phyloP scores from a whole-genome alignment of 257 asterid genomes.

The Solanum neorickii region DNA sequence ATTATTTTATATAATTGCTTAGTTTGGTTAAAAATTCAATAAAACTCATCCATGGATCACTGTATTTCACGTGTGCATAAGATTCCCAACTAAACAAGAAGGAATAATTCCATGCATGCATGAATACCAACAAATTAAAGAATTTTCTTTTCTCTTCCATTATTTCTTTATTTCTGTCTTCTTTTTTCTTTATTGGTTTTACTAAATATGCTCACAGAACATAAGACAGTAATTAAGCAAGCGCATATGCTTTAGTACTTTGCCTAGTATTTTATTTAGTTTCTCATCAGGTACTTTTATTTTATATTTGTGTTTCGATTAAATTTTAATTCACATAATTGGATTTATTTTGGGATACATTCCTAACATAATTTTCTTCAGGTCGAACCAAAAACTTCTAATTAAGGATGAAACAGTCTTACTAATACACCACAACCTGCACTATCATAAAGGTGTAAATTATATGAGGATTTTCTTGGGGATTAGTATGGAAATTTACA shows the following conservation, averaged over 20 bases:
- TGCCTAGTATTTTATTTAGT: background rate
- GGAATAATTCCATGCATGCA: background rate
- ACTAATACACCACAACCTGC: too few relatives aligned
- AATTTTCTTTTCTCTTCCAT: background rate
- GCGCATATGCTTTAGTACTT: background rate
- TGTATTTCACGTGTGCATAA: background rate
- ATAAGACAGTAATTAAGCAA: background rate
- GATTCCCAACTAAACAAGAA: background rate
- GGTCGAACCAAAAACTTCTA: rapidly evolving
- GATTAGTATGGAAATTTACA: too few relatives aligned
- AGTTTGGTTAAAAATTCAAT: background rate
- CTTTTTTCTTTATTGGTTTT: background rate
- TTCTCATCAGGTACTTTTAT: rapidly evolving
- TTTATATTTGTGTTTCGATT: too few relatives aligned
- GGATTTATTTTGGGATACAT: too few relatives aligned
- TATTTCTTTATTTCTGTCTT: background rate
- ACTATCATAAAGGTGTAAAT: too few relatives aligned
- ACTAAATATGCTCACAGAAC: background rate
- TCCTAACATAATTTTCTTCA: too few relatives aligned
- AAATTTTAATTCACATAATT: rapidly evolving
- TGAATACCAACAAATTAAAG: background rate
- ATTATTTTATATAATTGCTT: too few relatives aligned
- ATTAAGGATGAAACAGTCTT: too few relatives aligned
- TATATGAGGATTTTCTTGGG: too few relatives aligned
- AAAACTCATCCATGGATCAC: background rate